phyloP scores from a whole-genome alignment of 345 rosid genomes.

The Ceriops tagal region DNA sequence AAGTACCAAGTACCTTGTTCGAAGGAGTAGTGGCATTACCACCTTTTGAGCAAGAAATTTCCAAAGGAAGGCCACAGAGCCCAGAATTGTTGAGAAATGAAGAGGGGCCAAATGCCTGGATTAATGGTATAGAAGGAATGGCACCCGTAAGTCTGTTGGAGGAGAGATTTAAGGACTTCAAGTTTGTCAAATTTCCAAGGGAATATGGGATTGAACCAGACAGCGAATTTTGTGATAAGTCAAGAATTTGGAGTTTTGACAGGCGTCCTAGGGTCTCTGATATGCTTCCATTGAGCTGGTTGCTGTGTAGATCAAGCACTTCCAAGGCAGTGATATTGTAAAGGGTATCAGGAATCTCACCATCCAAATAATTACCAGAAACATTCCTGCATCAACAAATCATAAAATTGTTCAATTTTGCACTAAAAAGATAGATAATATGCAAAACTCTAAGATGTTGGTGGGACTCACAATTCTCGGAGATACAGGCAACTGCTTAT shows the following conservation, averaged over 20 bases:
- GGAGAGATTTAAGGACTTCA: slow-evolving; percentile 63
- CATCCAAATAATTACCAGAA: slow-evolving; percentile 67
- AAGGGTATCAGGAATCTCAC: slow-evolving; percentile 60
- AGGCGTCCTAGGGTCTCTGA: slow-evolving; percentile 56
- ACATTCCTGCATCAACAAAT: slow-evolving; percentile 64
- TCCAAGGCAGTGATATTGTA: slow-evolving; percentile 66
- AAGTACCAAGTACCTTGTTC: slow-evolving; percentile 54
- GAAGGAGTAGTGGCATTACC: slow-evolving; percentile 30
- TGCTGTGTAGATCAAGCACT: slow-evolving; percentile 72
- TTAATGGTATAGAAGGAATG: slow-evolving; percentile 51
- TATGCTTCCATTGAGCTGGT: slow-evolving; percentile 66
- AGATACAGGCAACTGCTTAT: slow-evolving; percentile 73
- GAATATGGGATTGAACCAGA: slow-evolving; percentile 68
- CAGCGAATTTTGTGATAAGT: slow-evolving; percentile 64
- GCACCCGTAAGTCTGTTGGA: slow-evolving; percentile 72
- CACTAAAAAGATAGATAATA: slow-evolving; percentile 6
- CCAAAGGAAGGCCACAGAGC: slow-evolving; percentile 77
- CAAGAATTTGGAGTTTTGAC: slow-evolving; percentile 49
- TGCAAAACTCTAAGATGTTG: slow-evolving; percentile 10
- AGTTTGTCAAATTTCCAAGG: slow-evolving; percentile 48
- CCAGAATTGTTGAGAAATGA: slow-evolving; percentile 67
- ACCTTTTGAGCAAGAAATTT: slow-evolving; percentile 45
- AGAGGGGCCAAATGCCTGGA: slow-evolving; percentile 61
- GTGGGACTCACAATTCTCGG: slow-evolving; percentile 73
- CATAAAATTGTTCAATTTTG: slow-evolving; percentile 20